Evolutionary conservation across 2,329 filamentous ascomycete genomes (phyloP), one percentile per base, ranked within the genome.

Genomic region (Cordyceps cateniannulata): DNA sequence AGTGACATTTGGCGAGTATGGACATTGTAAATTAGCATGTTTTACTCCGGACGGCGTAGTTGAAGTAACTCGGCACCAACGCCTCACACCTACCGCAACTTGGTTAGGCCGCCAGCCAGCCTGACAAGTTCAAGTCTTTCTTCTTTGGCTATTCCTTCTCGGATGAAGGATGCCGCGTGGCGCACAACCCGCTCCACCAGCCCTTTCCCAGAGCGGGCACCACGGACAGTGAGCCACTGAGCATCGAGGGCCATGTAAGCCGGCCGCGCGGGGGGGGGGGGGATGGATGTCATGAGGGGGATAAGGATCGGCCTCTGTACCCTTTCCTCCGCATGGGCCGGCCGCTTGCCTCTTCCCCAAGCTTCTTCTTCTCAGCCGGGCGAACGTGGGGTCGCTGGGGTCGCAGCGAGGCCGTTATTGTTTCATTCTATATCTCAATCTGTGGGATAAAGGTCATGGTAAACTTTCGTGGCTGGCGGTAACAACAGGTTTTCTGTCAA

Each of bases 141-240:
- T 35, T 12, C 10, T 18, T 16, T 32, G 6, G 20, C 59, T 44
- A 48, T 32, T 55, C 51, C 42, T 44, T 18, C 42, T 61, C 59
- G 59, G 59, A 55, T 56, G 14, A 20, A 44, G 12, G 14, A 42
- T 61, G 59, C 59, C 59, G 59, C 38, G 59, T 61, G 59, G 59
- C 59, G 50, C 35, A 29, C 42, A 40, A 4, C 25, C 40, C 42
- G 14, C 58, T 50, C 50, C 49, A 48, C 48, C 58, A 38, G 32
- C 32, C 29, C 18, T 14, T n/a, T 29, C 44, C 42, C 44, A 2
- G 27, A 45, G 57, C 57, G 57, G 57, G 56, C 49, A 59, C 57
- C 57, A 59, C 49, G n/a, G n/a, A n/a, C n/a, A n/a, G n/a, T 59
- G 48, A 52, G 49, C 16, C n/a, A n/a, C 47, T 16, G n/a, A n/a